Conservation (phyloP, 768 basidiomycete genomes). For the Phaeotremella fagi region DNA sequence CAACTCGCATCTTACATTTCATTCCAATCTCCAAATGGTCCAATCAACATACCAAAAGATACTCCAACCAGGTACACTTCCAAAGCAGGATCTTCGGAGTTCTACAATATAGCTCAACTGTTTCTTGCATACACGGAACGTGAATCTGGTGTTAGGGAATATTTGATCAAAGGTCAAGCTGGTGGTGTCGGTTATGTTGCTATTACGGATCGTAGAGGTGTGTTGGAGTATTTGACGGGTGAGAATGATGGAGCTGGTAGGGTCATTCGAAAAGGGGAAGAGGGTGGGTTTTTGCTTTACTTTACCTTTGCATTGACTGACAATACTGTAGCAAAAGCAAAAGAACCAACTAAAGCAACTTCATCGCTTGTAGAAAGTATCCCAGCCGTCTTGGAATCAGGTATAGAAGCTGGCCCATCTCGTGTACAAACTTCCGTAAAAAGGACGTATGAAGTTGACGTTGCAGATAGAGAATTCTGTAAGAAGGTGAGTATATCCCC, state of each 20-base stretch:
- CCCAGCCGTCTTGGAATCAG: conserved; percentile 5
- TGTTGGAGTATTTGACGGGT: conserved; percentile 80
- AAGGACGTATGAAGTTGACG: conserved; percentile 71
- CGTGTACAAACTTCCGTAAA: conserved; percentile 56
- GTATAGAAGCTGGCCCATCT: conserved; percentile 34
- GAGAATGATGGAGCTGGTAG: conserved; percentile 54
- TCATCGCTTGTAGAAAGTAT: conserved; percentile 4
- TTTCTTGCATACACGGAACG: conserved; percentile 76
- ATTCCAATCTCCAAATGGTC: conserved; percentile 51
- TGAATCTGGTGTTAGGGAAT: conserved; percentile 73
- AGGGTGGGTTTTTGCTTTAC: conserved; percentile 1
- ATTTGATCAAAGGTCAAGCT: conserved; percentile 79
- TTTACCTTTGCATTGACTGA: conserved; percentile 8
- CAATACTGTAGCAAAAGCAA: conserved; percentile 48
- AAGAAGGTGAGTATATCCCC: conserved; percentile 62
- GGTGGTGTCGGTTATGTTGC: conserved; percentile 72
- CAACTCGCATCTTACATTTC: conserved; percentile 63
- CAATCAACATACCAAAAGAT: conserved; percentile 60
- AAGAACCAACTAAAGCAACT: not conserved
- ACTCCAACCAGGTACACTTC: conserved; percentile 70
- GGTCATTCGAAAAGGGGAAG: conserved; percentile 53
- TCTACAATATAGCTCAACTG: conserved; percentile 74
- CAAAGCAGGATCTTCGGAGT: conserved; percentile 52
- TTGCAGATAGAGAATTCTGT: conserved; percentile 73
- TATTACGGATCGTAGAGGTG: conserved; percentile 76